phyloP scores from a whole-genome alignment of 2,329 filamentous ascomycete genomes.

The Achaetomium macrosporum region DNA sequence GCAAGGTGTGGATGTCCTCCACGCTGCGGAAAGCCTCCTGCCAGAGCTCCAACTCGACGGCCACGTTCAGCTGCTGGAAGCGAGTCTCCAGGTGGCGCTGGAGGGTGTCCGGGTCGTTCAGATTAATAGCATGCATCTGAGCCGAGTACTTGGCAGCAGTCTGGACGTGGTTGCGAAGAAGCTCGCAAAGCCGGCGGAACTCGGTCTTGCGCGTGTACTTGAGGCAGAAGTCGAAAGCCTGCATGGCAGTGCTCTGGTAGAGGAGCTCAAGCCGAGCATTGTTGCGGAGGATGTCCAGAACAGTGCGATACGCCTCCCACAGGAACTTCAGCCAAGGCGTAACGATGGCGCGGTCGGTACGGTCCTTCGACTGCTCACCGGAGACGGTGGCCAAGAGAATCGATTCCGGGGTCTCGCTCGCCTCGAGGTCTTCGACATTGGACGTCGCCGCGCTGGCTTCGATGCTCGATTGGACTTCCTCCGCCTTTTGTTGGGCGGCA shows the following conservation, averaged over 20 bases:
- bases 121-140: constrained; percentile 99
- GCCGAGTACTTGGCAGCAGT: constrained; percentile 98
- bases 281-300: constrained; percentile 97
- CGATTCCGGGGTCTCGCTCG: constrained; percentile 94
- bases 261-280: constrained; percentile 96
- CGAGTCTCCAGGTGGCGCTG: constrained; percentile 96
- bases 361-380: constrained; percentile 93
- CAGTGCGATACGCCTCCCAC: constrained; percentile 98
- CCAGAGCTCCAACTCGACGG: constrained; percentile 96
- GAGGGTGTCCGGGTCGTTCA: constrained; percentile 93
- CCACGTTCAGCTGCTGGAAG: constrained; percentile 97
- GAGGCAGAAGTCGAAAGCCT: constrained; percentile 97
- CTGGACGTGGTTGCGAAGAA: constrained; percentile 96
- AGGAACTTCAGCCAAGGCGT: constrained; percentile 99
- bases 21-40: constrained; percentile 99
- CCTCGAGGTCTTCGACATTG: constrained; percentile 91
- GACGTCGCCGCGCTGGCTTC: constrained; percentile 66
- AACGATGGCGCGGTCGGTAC: constrained; percentile 95
- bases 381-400: constrained; percentile 97
- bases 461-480: constrained; percentile 84
- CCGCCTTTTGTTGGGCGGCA: constrained; percentile 90
- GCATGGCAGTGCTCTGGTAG: constrained; percentile 96
- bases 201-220: constrained; percentile 99
- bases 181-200: constrained; percentile 95
- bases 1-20: constrained; percentile 95